Base-by-base conservation (phyloP, 2,329 filamentous ascomycete species). In the Arthroderma uncinatum region DNA sequence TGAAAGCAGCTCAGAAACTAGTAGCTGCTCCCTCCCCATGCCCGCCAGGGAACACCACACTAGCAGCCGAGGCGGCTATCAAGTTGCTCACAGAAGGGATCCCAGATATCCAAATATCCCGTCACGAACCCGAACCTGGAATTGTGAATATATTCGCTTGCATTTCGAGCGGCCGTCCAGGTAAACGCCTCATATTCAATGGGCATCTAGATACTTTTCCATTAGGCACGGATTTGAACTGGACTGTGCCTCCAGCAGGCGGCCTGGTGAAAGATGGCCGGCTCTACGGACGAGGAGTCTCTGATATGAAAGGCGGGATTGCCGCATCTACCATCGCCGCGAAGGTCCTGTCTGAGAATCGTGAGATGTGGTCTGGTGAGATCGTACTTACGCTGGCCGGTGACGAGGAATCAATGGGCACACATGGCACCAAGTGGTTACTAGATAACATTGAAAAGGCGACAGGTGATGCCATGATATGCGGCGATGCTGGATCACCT, bases 221-320 rank as follows among this genome's bases (percentile, higher is more conserved):
- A 2, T 28, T 60, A 8, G 23, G 53, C 37, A 23, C 42, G 19
- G 48, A 58, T 30, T 33, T 54, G 25, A 36, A 54, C 8, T 58
- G 58, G 56, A 58, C 34, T 10, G 56, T 56, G 8, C 40, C 53
- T 5, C 53, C 53, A 23, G 7, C 48, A 28, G 54, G 58, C 23
- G 58, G 44, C 5, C 28, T 58, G n/a, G 19, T 55, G 25, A 56
- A 56, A 21, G 56, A 58, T 16, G 58, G 56, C 2, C 54, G 54
- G 19, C n/a, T 60, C 28, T 60, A 58, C 21, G 58, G 58, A 16
- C 56, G 58, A 21, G 58, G 58, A 6, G 56, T 50, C 14, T 56
- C 36, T 36, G 58, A 60, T 42, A 60, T 58, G 58, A 60, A 60
- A 57, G 58, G 53, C 48, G 58, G 56, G 3, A 53, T 60, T 36